Conservation (phyloP, 176 grass and related monocot genomes). For the Aegilops bicornis region DNA sequence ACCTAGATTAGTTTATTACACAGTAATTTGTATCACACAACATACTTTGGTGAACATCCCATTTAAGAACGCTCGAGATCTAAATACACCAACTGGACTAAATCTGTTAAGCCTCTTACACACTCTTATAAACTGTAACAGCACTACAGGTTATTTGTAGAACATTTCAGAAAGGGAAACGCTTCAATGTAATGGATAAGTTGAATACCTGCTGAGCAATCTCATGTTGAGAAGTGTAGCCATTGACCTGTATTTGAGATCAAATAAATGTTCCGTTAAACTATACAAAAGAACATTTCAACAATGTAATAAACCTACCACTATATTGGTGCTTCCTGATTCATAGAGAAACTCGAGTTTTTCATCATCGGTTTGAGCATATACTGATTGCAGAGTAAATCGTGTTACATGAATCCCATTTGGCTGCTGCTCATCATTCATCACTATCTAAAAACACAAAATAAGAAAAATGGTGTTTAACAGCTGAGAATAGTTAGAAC, state of each 20-base stretch:
- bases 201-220: constrained; percentile 79
- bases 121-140: background rate
- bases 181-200: background rate
- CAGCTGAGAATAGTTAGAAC: background rate
- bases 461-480: constrained; percentile 10
- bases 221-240: constrained; percentile 83
- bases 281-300: constrained; percentile 26
- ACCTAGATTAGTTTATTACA: background rate
- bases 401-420: constrained; percentile 92
- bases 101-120: background rate
- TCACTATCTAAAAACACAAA: constrained; percentile 76
- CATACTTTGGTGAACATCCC: background rate
- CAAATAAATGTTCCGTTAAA: constrained; percentile 17
- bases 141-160: background rate
- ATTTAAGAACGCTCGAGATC: background rate
- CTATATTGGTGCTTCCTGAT: constrained; percentile 91
- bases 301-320: constrained; percentile 41
- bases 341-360: constrained; percentile 99
- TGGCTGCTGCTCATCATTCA: constrained; percentile 92
- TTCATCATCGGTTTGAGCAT: constrained; percentile 94
- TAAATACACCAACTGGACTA: background rate
- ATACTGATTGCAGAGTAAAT: constrained; percentile 93
- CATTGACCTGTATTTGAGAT: constrained; percentile 65
- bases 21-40: background rate
- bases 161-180: background rate